phyloP scores from a whole-genome alignment of 192 early-diverging fungal genomes.

The Chytriomyces hyalinus region DNA sequence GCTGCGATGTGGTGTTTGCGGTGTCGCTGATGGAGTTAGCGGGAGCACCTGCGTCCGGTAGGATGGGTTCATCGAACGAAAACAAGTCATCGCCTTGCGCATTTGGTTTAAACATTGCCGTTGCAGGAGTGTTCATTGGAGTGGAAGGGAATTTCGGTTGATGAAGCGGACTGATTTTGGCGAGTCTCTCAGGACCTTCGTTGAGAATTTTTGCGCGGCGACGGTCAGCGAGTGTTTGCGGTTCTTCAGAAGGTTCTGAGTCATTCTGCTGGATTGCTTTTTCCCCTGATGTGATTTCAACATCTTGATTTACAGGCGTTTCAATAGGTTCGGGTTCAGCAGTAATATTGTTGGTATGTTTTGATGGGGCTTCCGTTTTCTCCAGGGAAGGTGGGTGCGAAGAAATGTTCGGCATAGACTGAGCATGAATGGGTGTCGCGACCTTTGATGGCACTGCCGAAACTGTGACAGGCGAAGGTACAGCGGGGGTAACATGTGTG shows the following conservation, averaged over 20 bases:
- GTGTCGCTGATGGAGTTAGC: neutral
- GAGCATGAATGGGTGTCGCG: neutral
- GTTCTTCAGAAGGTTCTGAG: neutral
- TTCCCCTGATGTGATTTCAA: neutral
- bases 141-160: neutral
- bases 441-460: neutral
- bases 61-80: conserved; percentile 12
- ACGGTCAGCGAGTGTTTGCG: neutral
- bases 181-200: neutral
- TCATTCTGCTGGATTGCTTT: too few relatives aligned
- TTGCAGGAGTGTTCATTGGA: neutral
- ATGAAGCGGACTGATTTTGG: neutral
- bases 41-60: neutral
- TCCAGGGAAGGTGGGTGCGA: neutral
- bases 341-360: neutral
- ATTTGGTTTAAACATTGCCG: neutral
- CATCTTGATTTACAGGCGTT: neutral
- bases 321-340: neutral
- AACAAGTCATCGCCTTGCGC: neutral
- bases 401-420: neutral
- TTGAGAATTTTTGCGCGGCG: neutral
- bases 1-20: neutral
- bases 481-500: neutral
- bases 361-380: neutral
- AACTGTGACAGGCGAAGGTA: neutral